These are phyloP conservation scores for Pelargonium cotyledonis DNA, from an alignment of 441 rosid genomes.

Conservation along the genomic window DNA sequence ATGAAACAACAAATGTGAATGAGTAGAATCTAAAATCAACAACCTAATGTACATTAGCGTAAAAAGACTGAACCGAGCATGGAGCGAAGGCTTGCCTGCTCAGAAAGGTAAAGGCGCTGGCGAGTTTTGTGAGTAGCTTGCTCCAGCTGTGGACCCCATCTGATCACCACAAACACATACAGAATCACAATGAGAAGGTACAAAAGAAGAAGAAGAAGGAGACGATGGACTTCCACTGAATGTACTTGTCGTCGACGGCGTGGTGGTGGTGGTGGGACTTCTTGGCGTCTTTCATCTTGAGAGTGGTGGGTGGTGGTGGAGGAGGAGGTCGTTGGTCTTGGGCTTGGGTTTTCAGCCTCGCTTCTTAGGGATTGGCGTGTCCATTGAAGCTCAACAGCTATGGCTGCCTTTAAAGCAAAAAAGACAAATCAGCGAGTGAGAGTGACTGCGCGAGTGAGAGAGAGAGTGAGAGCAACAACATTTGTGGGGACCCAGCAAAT, in stretches of 20 bases:
- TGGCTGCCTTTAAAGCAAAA: background rate
- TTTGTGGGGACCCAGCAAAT: no score
- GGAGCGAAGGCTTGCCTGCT: constrained; percentile 46
- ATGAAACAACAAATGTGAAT: background rate
- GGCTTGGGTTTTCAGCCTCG: constrained; percentile 84
- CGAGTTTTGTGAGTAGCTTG: constrained; percentile 93
- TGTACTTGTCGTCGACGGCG: constrained; percentile 73
- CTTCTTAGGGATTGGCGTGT: constrained; percentile 47
- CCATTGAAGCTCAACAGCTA: constrained; percentile 27
- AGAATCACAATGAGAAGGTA: background rate
- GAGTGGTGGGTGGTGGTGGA: constrained; percentile 13
- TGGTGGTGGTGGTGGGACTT: constrained; percentile 29
- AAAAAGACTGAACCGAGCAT: background rate
- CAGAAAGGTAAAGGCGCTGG: constrained; percentile 93
- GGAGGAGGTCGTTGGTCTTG: constrained; percentile 48
- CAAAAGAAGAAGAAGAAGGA: constrained; percentile 51
- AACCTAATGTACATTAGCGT: background rate
- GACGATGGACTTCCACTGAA: constrained; percentile 94
- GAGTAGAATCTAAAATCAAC: background rate
- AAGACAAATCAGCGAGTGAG: background rate
- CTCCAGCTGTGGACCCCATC: constrained; percentile 98
- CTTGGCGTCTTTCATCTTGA: constrained; percentile 40
- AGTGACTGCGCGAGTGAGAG: background rate
- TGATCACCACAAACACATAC: constrained; percentile 17
- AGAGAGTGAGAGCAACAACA: background rate